Percentiles rank a stretch among this genome's conserved stretches.
Conservation (phyloP, 768 basidiomycete species). For the Hericium rajendrae region DNA sequence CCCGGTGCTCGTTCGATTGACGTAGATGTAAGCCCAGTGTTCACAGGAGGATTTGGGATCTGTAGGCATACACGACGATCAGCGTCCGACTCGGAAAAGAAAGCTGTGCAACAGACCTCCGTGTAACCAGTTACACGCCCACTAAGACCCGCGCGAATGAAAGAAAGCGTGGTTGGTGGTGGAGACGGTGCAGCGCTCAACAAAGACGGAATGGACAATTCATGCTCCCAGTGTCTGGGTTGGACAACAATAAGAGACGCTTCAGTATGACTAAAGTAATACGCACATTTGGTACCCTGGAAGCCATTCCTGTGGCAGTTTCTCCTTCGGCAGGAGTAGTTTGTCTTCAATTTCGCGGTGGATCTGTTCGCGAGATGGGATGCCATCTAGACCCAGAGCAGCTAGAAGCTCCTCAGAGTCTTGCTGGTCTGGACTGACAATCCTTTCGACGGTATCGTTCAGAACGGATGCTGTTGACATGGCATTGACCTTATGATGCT, state of each 20-base stretch:
- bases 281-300: constrained; percentile 77
- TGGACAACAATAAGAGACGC: constrained; percentile 4
- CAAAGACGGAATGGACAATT: constrained; percentile 51
- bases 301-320: constrained; percentile 63
- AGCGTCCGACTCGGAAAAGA: too few species aligned
- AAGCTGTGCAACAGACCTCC: constrained; percentile 42
- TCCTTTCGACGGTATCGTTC: constrained; percentile 26
- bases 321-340: constrained; percentile 59
- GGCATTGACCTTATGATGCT: neutral
- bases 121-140: constrained; percentile 74
- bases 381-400: constrained; percentile 44
- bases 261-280: constrained; percentile 5
- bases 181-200: constrained; percentile 59
- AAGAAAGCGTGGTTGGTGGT: constrained; percentile 63
- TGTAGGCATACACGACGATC: constrained; percentile 18
- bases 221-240: constrained; percentile 63
- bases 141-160: constrained; percentile 70
- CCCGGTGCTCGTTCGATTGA: constrained; percentile 81
- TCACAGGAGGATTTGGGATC: constrained; percentile 44
- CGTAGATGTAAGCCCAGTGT: constrained; percentile 74
- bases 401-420: constrained; percentile 37
- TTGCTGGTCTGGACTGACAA: constrained; percentile 33
- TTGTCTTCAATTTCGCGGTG: constrained; percentile 65
- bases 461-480: neutral
- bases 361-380: constrained; percentile 52